These are phyloP conservation scores for Aquilaria yunnanensis DNA, from an alignment of 345 rosid genomes.

Conservation along the genomic window DNA sequence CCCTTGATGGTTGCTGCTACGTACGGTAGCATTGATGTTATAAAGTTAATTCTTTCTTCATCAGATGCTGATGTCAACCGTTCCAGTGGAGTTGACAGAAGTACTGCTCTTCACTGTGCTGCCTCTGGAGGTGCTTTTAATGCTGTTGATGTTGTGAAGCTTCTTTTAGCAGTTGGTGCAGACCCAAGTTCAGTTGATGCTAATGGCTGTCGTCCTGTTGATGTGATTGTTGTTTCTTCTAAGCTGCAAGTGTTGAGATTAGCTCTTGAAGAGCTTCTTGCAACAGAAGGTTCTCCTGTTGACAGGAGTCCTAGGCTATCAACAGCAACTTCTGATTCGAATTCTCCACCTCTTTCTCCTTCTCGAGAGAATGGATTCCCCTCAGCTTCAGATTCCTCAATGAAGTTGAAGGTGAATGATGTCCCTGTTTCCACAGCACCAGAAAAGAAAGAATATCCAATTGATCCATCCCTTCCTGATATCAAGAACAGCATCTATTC, in stretches of 20 bases:
- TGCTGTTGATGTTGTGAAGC: constrained; percentile 65
- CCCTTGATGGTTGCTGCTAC: constrained; percentile 96
- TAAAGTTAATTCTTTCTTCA: constrained; percentile 58
- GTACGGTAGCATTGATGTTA: constrained; percentile 74
- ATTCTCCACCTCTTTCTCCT: constrained; percentile 61
- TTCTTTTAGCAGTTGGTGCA: constrained; percentile 81
- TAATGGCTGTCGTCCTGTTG: constrained; percentile 62
- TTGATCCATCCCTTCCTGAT: constrained; percentile 93
- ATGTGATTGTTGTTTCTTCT: constrained; percentile 78
- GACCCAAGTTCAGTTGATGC: constrained; percentile 58
- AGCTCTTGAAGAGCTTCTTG: constrained; percentile 65
- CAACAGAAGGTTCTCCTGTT: constrained; percentile 39
- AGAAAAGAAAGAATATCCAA: constrained; percentile 83
- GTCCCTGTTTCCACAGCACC: constrained; percentile 23
- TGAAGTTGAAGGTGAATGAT: constrained; percentile 30
- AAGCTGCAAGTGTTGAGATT: constrained; percentile 48
- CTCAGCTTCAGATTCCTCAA: constrained; percentile 46
- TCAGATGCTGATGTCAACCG: constrained; percentile 76
- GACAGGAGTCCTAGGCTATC: constrained; percentile 46
- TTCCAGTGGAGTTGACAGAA: constrained; percentile 52
- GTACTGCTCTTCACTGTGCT: constrained; percentile 94
- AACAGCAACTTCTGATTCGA: constrained; percentile 23
- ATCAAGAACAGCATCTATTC: constrained; percentile 92
- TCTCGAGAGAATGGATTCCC: constrained; percentile 53
- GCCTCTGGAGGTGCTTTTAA: constrained; percentile 83